These are phyloP conservation scores for Penicillium coffeae DNA, from an alignment of 495 filamentous ascomycete genomes.

Conservation along the genomic window DNA sequence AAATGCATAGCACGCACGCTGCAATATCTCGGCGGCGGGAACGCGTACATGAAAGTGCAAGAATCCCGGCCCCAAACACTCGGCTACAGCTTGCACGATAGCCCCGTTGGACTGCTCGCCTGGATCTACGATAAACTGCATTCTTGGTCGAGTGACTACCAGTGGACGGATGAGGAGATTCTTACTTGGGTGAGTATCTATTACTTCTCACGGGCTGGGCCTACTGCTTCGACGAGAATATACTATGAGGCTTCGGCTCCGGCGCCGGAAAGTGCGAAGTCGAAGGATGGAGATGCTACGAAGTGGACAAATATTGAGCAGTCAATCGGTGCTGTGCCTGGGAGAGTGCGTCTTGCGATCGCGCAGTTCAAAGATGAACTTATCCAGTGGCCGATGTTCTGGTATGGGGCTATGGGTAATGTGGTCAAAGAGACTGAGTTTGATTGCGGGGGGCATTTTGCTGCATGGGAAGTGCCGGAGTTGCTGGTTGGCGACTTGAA, in stretches of 20 bases:
- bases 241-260: conserved; percentile 45
- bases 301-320: conserved; percentile 18
- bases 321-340: conserved; percentile 13
- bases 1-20: conserved; percentile 26
- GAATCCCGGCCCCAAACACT: conserved; percentile 48
- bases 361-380: conserved; percentile 45
- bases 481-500: conserved; percentile 37
- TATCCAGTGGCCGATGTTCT: conserved; percentile 34
- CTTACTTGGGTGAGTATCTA: conserved; percentile 54
- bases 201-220: conserved; percentile 48
- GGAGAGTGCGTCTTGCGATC: conserved; percentile 37
- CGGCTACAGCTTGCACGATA: conserved; percentile 47
- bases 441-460: conserved; percentile 50
- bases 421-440: conserved; percentile 40
- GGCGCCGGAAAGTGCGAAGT: conserved; percentile 11
- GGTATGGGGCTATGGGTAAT: conserved; percentile 38
- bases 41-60: conserved; percentile 44
- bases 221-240: conserved; percentile 44
- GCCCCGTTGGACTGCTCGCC: conserved; percentile 47
- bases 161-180: conserved; percentile 54
- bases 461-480: conserved; percentile 48
- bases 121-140: conserved; percentile 57
- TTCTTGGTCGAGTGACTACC: conserved; percentile 46
- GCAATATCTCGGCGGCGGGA: conserved; percentile 35
- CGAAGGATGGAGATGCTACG: conserved; percentile 4